Evolutionary conservation across 495 filamentous ascomycete species (phyloP), one percentile per base, ranked within the genome.

Genomic region (Massariosphaeria phaeospora): DNA sequence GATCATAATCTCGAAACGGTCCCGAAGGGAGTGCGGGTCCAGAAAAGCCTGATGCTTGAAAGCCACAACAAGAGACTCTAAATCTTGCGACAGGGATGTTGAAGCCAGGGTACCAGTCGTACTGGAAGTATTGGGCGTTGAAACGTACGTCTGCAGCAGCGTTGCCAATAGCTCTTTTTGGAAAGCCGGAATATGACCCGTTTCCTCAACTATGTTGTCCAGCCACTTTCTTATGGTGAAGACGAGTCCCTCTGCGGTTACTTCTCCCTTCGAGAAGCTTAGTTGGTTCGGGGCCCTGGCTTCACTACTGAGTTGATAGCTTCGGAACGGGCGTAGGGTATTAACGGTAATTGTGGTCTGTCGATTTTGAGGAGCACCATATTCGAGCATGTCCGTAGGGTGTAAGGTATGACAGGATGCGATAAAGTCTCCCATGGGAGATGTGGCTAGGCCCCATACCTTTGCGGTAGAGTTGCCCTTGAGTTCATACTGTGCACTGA

Each of bases 341-440:
- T n/a, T 59, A 17, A 67, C 25, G 12, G 47, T 41, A n/a, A 83
- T 49, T 0, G 54, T 67, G 12, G 68, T 49, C 13, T 55, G 59
- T 24, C 77, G 72, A 15, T 73, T 71, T 13, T 69, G 67, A 1
- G 67, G 44, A 0, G 70, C 69, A 1, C 66, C 67, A 57, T 81
- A 81, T 45, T 80, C 74, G 26, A 80, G 53, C 68, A 75, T 74
- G 57, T 80, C 73, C 6, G 73, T 74, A 0, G 78, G 76, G 54
- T 81, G 76, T 45, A 71, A 45, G 1, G 72, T 76, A 44, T 76
- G 63, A 15, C 72, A 72, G 1, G 67, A 67, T 0, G 73, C 75
- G 30, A 71, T 56, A 2, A 72, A 59, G 30, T 71, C 69, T 12
- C 66, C 62, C 17, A 70, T 61, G 11, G 73, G 70, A n/a, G 74